Base-by-base conservation (phyloP, 2,329 filamentous ascomycete genomes). In the Hysterium pulicare region DNA sequence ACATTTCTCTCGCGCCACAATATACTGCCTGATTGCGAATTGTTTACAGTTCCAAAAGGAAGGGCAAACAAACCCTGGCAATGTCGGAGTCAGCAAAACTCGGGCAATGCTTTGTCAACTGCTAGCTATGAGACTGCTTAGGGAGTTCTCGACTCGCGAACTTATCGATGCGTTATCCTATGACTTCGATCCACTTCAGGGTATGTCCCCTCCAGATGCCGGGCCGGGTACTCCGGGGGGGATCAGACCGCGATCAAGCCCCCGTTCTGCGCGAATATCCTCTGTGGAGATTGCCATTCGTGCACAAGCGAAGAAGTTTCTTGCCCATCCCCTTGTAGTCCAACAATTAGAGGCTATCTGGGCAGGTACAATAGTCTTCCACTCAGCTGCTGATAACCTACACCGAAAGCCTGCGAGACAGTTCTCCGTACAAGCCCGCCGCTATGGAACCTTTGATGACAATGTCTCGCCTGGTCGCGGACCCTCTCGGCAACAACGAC, bases 301-400 rank as follows among this genome's bases (percentile, higher is more conserved):
- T 53, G 89, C 90, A 16, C 90, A 90, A 49, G 87, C 91, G 17
- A 96, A 97, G 69, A 85, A 89, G 54, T 95, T 96, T 54, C 75
- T 97, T 4, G 86, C 91, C 7, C 90, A 96, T 59, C 90, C 91
- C 1, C 74, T 96, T 3, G 90, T 96, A 1, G 86, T 96, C 7
- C 89, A 94, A 65, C 90, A 96, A 61, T 75, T 97, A n/a, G 90
- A 96, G 66, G 90, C 90, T 33, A 95, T 97, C 48, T 97, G 91
- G 91, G 91, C 89, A 16, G 91, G 91, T 21, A 91, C 87, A 15
- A 93, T 97, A 51, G 90, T 93, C 52, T 96, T 97, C 60, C 90
- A 95, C 67, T 93, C 89, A 2, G 82, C 85, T 10, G 88, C 89
- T 4, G 90, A 96, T 64, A 86, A 80, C 50, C 71, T 96, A 19